Evolutionary conservation across 1,139 yeast genomes (phyloP).

Genomic region (Scheffersomyces segobiensis): DNA sequence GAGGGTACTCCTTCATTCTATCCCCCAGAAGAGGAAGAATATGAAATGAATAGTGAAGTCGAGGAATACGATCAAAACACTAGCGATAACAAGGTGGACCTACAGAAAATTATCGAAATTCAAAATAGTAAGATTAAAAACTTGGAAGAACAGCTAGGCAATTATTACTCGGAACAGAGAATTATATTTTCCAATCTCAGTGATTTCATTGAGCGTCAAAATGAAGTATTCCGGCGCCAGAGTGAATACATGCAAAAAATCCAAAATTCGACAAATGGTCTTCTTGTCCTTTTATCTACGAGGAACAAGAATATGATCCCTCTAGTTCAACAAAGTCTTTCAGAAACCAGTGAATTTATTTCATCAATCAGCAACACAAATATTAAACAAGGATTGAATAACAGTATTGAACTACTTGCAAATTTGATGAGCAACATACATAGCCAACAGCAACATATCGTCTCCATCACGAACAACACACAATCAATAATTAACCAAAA

Average conservation of each 20-base stretch:
- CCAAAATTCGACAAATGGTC: slow-evolving; percentile 20
- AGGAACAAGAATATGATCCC: slow-evolving; percentile 16
- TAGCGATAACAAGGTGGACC: neutral
- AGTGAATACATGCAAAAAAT: slow-evolving; percentile 21
- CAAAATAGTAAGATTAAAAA: slow-evolving; percentile 10
- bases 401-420: slow-evolving; percentile 18
- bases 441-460: slow-evolving; percentile 9
- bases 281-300: slow-evolving; percentile 19
- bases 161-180: slow-evolving; percentile 17
- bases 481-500: neutral
- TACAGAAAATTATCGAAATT: slow-evolving; percentile 5
- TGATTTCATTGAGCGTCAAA: slow-evolving; percentile 20
- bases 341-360: slow-evolving; percentile 17
- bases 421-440: slow-evolving; percentile 10
- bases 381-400: slow-evolving; percentile 17
- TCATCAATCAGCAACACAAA: slow-evolving; percentile 12
- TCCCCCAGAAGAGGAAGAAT: neutral
- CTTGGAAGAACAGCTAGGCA: slow-evolving; percentile 18
- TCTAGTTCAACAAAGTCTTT: slow-evolving; percentile 19
- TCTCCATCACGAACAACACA: slow-evolving; percentile 8
- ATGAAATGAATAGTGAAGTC: neutral
- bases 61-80: neutral
- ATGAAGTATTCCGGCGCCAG: slow-evolving; percentile 19
- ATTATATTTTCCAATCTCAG: slow-evolving; percentile 14
- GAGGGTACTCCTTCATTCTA: slow-evolving; percentile 2